Conservation (phyloP, 768 basidiomycete species). For the Roridomyces roridus region DNA sequence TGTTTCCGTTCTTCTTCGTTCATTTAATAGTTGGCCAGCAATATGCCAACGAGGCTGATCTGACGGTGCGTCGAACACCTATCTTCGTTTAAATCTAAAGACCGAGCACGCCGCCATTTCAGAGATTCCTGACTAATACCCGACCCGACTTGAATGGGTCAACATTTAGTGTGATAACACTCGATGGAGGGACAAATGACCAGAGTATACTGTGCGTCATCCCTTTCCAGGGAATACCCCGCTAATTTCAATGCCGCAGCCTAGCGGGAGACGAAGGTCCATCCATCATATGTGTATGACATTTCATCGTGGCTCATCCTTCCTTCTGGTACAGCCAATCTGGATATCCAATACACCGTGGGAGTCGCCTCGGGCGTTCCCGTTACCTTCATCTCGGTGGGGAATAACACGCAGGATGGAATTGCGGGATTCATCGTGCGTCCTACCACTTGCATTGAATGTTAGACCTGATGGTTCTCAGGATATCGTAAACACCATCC, state of each 20-base stretch:
- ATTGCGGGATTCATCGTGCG: conserved; percentile 16
- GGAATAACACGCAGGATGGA: background rate
- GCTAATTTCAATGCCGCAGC: no score
- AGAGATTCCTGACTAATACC: no score
- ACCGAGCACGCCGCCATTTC: no score
- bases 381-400: conserved; percentile 38
- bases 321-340: conserved; percentile 36
- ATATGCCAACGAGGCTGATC: conserved; percentile 37
- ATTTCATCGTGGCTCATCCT: conserved; percentile 32
- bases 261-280: background rate
- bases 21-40: background rate
- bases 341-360: conserved; percentile 51
- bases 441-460: background rate
- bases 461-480: conserved; percentile 31
- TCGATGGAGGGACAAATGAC: no score
- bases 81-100: no score
- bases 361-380: conserved; percentile 43
- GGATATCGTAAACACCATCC: conserved; percentile 37
- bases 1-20: no score
- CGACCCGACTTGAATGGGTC: no score
- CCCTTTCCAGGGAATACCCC: no score
- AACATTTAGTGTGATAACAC: no score
- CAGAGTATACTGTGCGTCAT: no score
- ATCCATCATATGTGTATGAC: background rate
- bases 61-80: background rate